Conservation (phyloP, 176 grass and related monocot genomes). For the Triticum timopheevii region DNA sequence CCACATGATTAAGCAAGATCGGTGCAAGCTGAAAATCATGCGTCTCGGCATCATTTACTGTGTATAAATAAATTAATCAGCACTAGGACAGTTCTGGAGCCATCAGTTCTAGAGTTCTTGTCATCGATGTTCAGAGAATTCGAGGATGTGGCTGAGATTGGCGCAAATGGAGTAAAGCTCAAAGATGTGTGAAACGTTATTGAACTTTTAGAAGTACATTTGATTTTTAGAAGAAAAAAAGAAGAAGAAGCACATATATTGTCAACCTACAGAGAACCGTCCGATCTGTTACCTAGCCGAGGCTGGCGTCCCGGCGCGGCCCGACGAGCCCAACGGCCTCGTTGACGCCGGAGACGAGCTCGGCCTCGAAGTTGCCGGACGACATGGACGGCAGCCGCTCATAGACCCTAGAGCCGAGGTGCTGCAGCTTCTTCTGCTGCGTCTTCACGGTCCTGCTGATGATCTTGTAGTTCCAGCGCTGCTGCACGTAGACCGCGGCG, state of each 20-base stretch:
- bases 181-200: slow-evolving; percentile 20
- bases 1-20: too few species aligned
- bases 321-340: slow-evolving; percentile 18
- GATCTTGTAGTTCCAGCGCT: slow-evolving; percentile 86
- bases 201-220: slow-evolving; percentile 13
- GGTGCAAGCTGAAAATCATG: too few species aligned
- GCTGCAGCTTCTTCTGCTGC: slow-evolving; percentile 81
- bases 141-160: too few species aligned
- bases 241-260: not conserved
- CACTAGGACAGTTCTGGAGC: too few species aligned
- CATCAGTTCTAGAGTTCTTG: too few species aligned
- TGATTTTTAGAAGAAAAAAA: not conserved
- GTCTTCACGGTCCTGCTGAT: slow-evolving; percentile 69
- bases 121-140: too few species aligned
- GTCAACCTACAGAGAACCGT: not conserved
- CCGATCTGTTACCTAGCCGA: not conserved
- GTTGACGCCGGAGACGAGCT: slow-evolving; percentile 68
- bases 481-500: slow-evolving; percentile 67
- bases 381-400: slow-evolving; percentile 88
- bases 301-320: slow-evolving; percentile 25
- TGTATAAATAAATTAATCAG: too few species aligned
- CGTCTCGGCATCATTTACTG: too few species aligned
- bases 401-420: slow-evolving; percentile 79
- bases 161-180: not conserved
- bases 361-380: slow-evolving; percentile 67